Evolutionary conservation across 2,329 filamentous ascomycete species (phyloP).

Genomic region (Aspergillus ruber): DNA sequence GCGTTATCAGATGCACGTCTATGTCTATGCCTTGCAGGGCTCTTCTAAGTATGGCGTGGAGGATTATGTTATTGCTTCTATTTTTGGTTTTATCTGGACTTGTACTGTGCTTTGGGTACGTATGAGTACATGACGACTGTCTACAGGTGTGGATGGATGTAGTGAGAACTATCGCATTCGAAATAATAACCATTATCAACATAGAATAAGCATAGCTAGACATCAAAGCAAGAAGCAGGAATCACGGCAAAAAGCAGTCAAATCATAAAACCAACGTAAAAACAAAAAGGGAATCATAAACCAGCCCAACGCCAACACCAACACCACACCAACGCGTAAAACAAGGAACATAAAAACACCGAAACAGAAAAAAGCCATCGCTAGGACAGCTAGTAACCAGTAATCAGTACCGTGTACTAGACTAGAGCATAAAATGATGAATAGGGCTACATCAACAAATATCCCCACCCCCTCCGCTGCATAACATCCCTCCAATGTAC

Average conservation of each 20-base stretch:
- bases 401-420: neutral
- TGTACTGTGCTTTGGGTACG: neutral
- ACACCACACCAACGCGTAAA: too few relatives aligned
- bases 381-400: neutral
- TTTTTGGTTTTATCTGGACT: neutral
- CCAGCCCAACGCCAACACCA: neutral
- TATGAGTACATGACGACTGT: too few relatives aligned
- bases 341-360: neutral
- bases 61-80: neutral
- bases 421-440: neutral
- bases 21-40: too few relatives aligned
- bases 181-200: too few relatives aligned
- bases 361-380: neutral
- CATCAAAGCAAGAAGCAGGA: neutral
- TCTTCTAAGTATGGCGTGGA: too few relatives aligned
- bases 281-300: neutral
- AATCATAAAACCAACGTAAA: neutral
- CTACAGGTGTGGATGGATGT: too few relatives aligned
- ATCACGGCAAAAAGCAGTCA: neutral
- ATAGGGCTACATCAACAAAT: slow-evolving; percentile 65
- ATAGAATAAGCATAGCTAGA: too few relatives aligned
- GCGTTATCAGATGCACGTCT: too few relatives aligned
- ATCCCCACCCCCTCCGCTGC: slow-evolving; percentile 83
- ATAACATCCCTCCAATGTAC: slow-evolving; percentile 94
- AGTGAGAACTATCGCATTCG: too few relatives aligned